A percentile compares a stretch with the other conserved stretches of the same genome.
phyloP scores from a whole-genome alignment of 2,329 filamentous ascomycete species.

The Didymella pomorum region DNA sequence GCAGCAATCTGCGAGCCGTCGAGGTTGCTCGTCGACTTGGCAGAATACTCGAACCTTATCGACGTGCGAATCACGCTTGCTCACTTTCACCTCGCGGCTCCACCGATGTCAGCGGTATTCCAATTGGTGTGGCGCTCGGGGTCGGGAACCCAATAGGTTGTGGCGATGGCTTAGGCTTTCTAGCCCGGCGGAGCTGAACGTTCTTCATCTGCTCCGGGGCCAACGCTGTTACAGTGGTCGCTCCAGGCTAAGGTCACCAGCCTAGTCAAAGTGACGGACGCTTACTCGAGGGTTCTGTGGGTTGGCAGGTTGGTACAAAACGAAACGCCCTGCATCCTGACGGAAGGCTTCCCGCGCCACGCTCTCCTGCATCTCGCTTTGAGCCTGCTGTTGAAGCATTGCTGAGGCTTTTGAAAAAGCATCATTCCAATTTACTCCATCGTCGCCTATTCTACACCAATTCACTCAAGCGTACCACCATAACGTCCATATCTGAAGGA shows the following conservation, averaged over 20 bases:
- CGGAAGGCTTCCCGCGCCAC: conserved; percentile 18
- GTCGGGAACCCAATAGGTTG: conserved; percentile 7
- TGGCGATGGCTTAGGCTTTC: conserved; percentile 13
- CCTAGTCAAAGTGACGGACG: conserved; percentile 2
- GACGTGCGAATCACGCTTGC: conserved; percentile 11
- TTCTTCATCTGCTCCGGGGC: conserved; percentile 1
- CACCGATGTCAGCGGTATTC: conserved; percentile 13
- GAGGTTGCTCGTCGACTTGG: not conserved
- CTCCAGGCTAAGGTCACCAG: conserved; percentile 7
- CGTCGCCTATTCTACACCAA: not conserved
- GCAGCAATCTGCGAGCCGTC: conserved; percentile 4
- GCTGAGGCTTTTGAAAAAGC: conserved; percentile 13
- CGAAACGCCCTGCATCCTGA: conserved; percentile 12
- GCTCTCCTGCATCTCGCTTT: conserved; percentile 5
- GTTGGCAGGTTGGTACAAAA: conserved; percentile 15
- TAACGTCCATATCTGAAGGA: not conserved
- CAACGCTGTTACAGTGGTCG: conserved; percentile 16
- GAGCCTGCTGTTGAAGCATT: conserved; percentile 1
- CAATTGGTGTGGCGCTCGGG: conserved; percentile 17
- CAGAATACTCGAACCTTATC: conserved; percentile 14
- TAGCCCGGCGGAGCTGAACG: conserved; percentile 6
- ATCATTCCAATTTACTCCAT: conserved; percentile 7
- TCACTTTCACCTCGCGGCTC: conserved; percentile 1
- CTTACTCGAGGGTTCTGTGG: conserved; percentile 5
- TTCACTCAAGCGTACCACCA: not conserved